A percentile compares a stretch with the other conserved stretches of the same genome.
These are phyloP conservation scores for Raffaelea albimanens DNA, from an alignment of 2,329 filamentous ascomycete species.

Conservation along the genomic window DNA sequence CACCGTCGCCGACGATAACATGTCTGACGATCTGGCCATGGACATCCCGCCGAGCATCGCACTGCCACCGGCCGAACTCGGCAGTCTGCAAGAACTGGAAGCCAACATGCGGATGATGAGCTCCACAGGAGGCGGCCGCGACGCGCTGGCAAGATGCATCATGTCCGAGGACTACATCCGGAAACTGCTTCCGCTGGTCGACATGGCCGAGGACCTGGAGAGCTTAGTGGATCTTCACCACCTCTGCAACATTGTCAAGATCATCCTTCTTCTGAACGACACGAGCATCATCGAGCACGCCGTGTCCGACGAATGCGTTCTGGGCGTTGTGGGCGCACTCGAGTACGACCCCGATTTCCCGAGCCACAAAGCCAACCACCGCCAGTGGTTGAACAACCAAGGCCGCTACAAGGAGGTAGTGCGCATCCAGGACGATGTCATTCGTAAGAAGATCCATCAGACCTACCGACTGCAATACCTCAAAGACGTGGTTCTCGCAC, in stretches of 20 bases:
- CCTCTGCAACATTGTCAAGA: constrained; percentile 97
- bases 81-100: constrained; percentile 76
- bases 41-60: constrained; percentile 63
- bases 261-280: constrained; percentile 88
- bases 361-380: constrained; percentile 92
- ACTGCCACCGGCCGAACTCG: constrained; percentile 72
- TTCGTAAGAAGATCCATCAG: constrained; percentile 87
- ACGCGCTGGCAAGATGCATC: constrained; percentile 80
- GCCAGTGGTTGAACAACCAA: constrained; percentile 81
- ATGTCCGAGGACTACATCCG: constrained; percentile 78
- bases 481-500: constrained; percentile 94
- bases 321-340: constrained; percentile 88
- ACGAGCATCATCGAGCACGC: constrained; percentile 89
- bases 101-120: constrained; percentile 72
- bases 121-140: constrained; percentile 64
- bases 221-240: constrained; percentile 78
- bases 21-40: constrained; percentile 76
- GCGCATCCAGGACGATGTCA: constrained; percentile 70
- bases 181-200: constrained; percentile 77
- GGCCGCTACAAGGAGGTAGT: constrained; percentile 96
- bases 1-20: constrained; percentile 59
- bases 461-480: constrained; percentile 94
- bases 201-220: constrained; percentile 85
- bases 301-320: constrained; percentile 78
- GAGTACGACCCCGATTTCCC: constrained; percentile 99